Conservation (phyloP, 1,139 yeast genomes). For the Blastobotrys elegans region DNA sequence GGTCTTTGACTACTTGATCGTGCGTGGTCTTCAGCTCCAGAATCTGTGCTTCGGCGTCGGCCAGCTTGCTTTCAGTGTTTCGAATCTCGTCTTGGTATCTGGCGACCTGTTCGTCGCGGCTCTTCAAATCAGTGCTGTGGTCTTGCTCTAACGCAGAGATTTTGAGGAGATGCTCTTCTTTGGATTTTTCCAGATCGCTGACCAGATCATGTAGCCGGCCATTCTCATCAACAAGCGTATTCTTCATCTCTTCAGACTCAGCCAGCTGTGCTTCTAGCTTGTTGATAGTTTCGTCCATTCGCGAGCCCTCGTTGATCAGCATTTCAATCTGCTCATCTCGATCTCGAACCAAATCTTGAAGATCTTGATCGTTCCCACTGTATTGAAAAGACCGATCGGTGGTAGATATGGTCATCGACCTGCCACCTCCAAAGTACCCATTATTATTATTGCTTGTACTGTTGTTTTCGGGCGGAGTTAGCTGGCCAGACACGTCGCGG, state of each 20-base stretch:
- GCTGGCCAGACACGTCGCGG: conserved; percentile 5
- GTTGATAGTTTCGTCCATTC: conserved; percentile 29
- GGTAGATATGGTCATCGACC: not conserved
- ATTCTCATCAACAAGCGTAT: conserved; percentile 33
- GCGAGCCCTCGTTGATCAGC: conserved; percentile 30
- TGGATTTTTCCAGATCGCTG: conserved; percentile 25
- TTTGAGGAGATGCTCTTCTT: conserved; percentile 16
- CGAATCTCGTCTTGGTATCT: conserved; percentile 13
- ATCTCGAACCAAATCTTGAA: conserved; percentile 21
- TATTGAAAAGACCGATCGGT: not conserved
- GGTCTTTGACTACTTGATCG: not conserved
- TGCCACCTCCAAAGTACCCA: conserved; percentile 2
- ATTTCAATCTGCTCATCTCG: conserved; percentile 31
- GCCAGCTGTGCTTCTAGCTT: conserved; percentile 29
- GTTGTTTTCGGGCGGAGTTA: conserved; percentile 13
- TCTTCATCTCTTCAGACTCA: conserved; percentile 28
- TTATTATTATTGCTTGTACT: not conserved
- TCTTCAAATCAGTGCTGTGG: not conserved
- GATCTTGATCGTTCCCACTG: conserved; percentile 4
- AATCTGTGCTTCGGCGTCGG: conserved; percentile 17
- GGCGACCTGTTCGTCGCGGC: conserved; percentile 8
- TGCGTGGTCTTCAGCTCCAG: conserved; percentile 15
- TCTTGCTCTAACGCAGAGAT: conserved; percentile 10
- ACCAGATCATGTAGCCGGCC: conserved; percentile 30
- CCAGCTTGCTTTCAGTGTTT: conserved; percentile 11